Evolutionary conservation across 805 yeast genomes (phyloP).

Genomic region (Hanseniaspora pseudoguilliermondii): DNA sequence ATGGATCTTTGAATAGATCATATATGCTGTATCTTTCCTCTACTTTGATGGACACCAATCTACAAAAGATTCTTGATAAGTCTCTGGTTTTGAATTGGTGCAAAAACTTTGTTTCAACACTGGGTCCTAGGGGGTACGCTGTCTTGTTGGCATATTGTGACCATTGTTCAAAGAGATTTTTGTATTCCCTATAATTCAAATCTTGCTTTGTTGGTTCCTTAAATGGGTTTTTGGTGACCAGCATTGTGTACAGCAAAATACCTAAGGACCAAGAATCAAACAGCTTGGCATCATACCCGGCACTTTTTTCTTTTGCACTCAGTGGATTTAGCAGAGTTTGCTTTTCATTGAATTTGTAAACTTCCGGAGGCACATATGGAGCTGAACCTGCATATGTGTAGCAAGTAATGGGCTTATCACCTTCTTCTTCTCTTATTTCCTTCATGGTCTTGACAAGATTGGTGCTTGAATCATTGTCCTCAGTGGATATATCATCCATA

Average conservation of each 20-base stretch:
- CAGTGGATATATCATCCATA: conserved; percentile 23
- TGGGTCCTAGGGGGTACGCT: conserved; percentile 37
- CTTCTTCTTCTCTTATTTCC: neutral
- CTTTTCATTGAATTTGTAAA: conserved; percentile 33
- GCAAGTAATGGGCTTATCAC: conserved; percentile 15
- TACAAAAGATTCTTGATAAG: conserved; percentile 62
- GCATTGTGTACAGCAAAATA: conserved; percentile 47
- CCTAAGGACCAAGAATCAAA: conserved; percentile 70
- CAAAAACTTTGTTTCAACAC: conserved; percentile 59
- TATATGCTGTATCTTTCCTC: conserved; percentile 41
- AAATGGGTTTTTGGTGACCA: conserved; percentile 51
- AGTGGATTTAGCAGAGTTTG: conserved; percentile 26
- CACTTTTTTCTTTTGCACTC: conserved; percentile 25
- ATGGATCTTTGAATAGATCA: conserved; percentile 47
- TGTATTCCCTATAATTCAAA: conserved; percentile 44
- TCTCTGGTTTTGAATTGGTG: conserved; percentile 45
- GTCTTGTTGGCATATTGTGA: neutral
- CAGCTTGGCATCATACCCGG: conserved; percentile 47
- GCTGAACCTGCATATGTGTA: conserved; percentile 61
- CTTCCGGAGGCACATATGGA: conserved; percentile 72
- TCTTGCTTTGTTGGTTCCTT: conserved; percentile 35
- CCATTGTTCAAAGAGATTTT: conserved; percentile 28
- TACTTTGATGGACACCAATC: conserved; percentile 53
- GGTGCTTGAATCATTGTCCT: neutral
- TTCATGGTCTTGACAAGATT: neutral